Evolutionary conservation across 805 yeast species (phyloP), one percentile per base, ranked within the genome.

Genomic region (Candida maris): DNA sequence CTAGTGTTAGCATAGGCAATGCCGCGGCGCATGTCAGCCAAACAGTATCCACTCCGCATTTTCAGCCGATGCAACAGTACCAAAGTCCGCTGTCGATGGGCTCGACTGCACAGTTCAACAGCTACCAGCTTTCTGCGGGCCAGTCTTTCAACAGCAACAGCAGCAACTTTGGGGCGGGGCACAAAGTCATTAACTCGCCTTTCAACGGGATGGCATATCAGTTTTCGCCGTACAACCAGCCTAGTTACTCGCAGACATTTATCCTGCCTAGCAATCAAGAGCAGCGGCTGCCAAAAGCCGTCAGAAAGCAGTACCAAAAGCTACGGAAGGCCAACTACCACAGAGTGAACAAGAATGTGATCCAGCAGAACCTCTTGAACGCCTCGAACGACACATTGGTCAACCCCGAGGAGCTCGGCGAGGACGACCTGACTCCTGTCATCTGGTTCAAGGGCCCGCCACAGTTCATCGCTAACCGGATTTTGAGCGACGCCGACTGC

Each of bases 401-500:
- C 32, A 48, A 42, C 35, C 48, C 50, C 4, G 51, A 47, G 19
- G 55, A 48, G 12, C 34, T 40, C 13, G 19, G 35, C 2, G 39
- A 36, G 14, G 42, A 42, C 17, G 48, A 44, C 25, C 24, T 45
- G 12, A 27, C 44, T 10, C 76, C 77, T 24, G 49, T 76, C 12
- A 54, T 83, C 13, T 83, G 88, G 85, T 81, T 75, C 56, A 69
- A 81, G 49, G 76, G 85, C 1, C 82, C 88, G 2, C 84, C 87
- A 18, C 63, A 73, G 8, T 61, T 67, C 20, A 52, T 75, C 14
- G 52, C 62, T 5, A 66, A 64, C 42, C 54, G 81, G 39, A 38
- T 70, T 18, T 38, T 56, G 34, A 58, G 50, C 30, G 45, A 42
- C 16, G 37, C 39, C 15, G 43, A 42, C 16, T 32, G 31, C 12